Conservation (phyloP, 2,329 filamentous ascomycete species). For the Microthyrium microscopicum region DNA sequence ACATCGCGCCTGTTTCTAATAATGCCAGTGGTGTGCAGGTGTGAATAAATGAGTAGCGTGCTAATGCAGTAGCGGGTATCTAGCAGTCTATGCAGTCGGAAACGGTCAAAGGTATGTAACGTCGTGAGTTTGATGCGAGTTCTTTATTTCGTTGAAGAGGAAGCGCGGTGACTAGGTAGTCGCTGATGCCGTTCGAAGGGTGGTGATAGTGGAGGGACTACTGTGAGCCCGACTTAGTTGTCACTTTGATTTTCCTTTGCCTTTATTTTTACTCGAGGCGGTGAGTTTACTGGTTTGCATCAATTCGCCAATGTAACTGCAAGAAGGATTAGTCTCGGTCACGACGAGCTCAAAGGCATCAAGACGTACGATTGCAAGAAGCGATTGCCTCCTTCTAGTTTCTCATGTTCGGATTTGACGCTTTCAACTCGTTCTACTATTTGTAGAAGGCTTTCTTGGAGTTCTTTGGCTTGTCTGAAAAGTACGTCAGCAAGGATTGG, state of each 20-base stretch:
- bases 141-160: neutral
- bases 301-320: slow-evolving; percentile 86
- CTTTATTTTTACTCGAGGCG: slow-evolving; percentile 34
- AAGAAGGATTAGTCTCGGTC: neutral
- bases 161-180: neutral
- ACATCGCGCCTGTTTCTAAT: too few species aligned
- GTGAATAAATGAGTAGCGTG: too few species aligned
- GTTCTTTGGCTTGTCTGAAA: slow-evolving; percentile 63
- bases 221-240: neutral
- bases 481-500: neutral
- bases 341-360: neutral
- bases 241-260: slow-evolving; percentile 27
- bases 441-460: slow-evolving; percentile 78
- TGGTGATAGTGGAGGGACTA: neutral
- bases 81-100: too few species aligned
- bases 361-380: slow-evolving; percentile 55
- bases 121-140: neutral
- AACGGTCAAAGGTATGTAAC: neutral
- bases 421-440: slow-evolving; percentile 90
- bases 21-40: too few species aligned
- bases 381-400: slow-evolving; percentile 90
- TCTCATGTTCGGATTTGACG: slow-evolving; percentile 87
- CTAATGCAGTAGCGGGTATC: too few species aligned
- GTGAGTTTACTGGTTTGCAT: slow-evolving; percentile 58
- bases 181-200: neutral